Evolutionary conservation across 306 rosid species (phyloP).

Genomic region (Cyclanthera cordifolia): DNA sequence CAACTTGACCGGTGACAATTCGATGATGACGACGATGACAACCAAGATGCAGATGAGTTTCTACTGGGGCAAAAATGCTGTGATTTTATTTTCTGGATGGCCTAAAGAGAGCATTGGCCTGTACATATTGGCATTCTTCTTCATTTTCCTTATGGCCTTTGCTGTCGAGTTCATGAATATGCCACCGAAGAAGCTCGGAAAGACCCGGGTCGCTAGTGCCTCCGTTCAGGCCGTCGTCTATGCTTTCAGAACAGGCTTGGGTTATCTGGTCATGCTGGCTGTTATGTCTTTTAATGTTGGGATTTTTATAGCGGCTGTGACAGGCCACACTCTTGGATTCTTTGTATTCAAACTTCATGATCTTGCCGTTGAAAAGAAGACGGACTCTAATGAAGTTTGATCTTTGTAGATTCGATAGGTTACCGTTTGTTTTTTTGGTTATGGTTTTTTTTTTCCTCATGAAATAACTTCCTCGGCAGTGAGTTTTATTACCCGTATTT

Average conservation of each 20-base stretch:
- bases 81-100: constrained; percentile 45
- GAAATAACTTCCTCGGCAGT: background rate
- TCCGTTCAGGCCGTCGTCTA: constrained; percentile 20
- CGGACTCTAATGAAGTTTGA: constrained; percentile 20
- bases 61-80: constrained; percentile 60
- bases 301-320: constrained; percentile 51
- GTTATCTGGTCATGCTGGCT: constrained; percentile 56
- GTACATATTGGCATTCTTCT: constrained; percentile 46
- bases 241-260: constrained; percentile 29
- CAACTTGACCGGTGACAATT: constrained; percentile 3
- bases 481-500: background rate
- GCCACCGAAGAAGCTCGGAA: constrained; percentile 16
- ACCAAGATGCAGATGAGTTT: constrained; percentile 30
- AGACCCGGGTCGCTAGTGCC: constrained; percentile 12
- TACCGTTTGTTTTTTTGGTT: background rate
- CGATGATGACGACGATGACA: constrained; percentile 21
- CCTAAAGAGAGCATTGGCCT: constrained; percentile 38
- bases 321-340: constrained; percentile 56
- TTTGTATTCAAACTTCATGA: constrained; percentile 31
- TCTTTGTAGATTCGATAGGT: background rate
- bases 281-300: constrained; percentile 69
- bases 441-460: background rate
- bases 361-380: constrained; percentile 16
- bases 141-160: constrained; percentile 39
- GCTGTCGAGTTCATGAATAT: constrained; percentile 30